phyloP scores from a whole-genome alignment of 139 green algal species.

The Ettlia oleoabundans region DNA sequence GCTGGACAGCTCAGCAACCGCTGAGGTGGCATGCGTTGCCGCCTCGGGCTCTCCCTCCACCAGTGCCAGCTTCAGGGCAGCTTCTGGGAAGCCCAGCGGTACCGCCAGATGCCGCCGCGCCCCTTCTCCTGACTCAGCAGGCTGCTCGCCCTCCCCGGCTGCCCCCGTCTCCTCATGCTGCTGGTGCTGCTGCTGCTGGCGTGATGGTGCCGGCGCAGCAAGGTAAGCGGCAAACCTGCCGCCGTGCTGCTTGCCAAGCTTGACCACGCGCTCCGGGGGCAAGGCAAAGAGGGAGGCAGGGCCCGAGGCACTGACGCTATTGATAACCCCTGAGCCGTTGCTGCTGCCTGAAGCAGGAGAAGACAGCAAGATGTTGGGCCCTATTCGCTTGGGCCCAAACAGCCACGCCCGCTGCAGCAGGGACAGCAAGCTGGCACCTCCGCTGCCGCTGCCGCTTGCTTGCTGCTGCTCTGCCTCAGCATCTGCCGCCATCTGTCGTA shows the following conservation, averaged over 20 bases:
- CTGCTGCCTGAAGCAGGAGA: not conserved
- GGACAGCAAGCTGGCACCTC: not conserved
- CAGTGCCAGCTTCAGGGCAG: conserved; percentile 40
- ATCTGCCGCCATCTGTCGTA: not conserved
- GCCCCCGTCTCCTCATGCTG: not conserved
- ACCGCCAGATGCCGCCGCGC: conserved; percentile 1
- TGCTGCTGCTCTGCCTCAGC: not conserved
- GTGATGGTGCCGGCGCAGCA: not conserved
- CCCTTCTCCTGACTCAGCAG: conserved; percentile 19
- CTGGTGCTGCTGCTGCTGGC: conserved; percentile 4
- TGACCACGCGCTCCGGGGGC: conserved; percentile 40
- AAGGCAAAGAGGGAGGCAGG: conserved; percentile 58
- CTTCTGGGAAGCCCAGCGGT: conserved; percentile 32
- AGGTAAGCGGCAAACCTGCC: not conserved
- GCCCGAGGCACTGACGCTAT: too few species aligned
- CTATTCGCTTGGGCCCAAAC: conserved; percentile 80
- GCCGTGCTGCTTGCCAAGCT: conserved; percentile 38
- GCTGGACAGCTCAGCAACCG: not conserved
- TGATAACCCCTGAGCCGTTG: too few species aligned
- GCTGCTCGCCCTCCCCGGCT: conserved; percentile 19
- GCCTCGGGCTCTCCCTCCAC: not conserved
- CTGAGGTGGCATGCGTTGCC: conserved; percentile 13
- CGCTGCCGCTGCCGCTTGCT: not conserved
- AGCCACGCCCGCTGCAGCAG: conserved; percentile 76
- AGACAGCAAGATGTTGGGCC: conserved; percentile 86